These are phyloP conservation scores for Trametes sp. DNA, from an alignment of 1,284 basidiomycete genomes.

Conservation along the genomic window DNA sequence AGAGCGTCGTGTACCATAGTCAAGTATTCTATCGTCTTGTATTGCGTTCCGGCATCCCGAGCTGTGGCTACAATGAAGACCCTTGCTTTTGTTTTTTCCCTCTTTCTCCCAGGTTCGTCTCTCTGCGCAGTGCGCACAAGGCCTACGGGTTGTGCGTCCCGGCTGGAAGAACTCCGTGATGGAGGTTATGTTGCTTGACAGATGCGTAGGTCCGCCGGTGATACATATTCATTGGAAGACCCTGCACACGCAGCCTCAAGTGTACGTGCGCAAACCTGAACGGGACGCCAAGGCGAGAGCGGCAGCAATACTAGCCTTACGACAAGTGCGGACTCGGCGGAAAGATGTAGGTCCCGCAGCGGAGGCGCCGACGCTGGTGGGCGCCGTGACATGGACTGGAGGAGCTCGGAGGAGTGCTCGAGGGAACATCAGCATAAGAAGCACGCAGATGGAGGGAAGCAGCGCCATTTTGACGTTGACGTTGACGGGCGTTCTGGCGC, in stretches of 20 bases:
- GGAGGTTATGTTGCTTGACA: background rate
- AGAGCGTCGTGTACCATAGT: constrained; percentile 30
- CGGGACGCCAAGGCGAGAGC: too few relatives aligned
- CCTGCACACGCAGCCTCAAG: too few relatives aligned
- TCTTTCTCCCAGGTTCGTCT: background rate
- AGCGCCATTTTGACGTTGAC: background rate
- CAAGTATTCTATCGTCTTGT: constrained; percentile 29
- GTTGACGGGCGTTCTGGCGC: background rate
- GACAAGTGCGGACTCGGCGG: too few relatives aligned
- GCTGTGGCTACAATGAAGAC: constrained; percentile 3
- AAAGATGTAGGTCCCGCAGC: background rate
- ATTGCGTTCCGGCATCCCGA: constrained; percentile 6
- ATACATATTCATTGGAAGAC: too few relatives aligned
- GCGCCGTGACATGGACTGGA: background rate
- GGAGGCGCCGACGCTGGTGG: too few relatives aligned
- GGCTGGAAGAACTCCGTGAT: background rate
- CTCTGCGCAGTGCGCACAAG: too few relatives aligned
- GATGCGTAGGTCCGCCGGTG: too few relatives aligned
- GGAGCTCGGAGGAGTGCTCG: background rate
- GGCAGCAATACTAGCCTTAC: too few relatives aligned
- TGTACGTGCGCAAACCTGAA: too few relatives aligned
- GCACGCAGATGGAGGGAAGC: too few relatives aligned
- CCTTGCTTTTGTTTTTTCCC: background rate
- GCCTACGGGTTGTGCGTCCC: too few relatives aligned
- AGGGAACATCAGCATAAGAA: background rate